These are phyloP conservation scores for Ganoderma lucidum DNA, from an alignment of 1,284 basidiomycete species.

Conservation along the genomic window DNA sequence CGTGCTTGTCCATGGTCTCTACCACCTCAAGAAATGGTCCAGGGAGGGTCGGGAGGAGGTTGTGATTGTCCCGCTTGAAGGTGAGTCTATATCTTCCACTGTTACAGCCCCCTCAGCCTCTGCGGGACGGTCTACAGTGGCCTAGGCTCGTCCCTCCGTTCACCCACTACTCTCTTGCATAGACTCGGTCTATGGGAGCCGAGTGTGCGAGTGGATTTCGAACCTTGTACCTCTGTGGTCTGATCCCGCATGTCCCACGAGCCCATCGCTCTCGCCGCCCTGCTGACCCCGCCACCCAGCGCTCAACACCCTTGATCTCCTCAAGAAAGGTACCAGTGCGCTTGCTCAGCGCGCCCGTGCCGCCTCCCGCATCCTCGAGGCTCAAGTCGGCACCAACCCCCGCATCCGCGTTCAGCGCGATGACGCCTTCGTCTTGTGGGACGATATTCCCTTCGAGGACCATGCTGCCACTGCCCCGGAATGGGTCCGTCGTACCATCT, in stretches of 20 bases:
- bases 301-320: slow-evolving; percentile 90
- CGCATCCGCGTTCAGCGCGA: slow-evolving; percentile 82
- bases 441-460: slow-evolving; percentile 61
- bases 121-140: background rate
- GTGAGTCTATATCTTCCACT: slow-evolving; percentile 52
- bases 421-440: slow-evolving; percentile 82
- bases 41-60: slow-evolving; percentile 73
- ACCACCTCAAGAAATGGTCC: slow-evolving; percentile 85
- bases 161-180: background rate
- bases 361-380: slow-evolving; percentile 83
- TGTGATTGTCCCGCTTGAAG: slow-evolving; percentile 88
- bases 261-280: background rate
- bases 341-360: slow-evolving; percentile 85
- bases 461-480: slow-evolving; percentile 62
- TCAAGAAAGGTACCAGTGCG: slow-evolving; percentile 87
- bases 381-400: slow-evolving; percentile 80
- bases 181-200: background rate
- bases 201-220: background rate
- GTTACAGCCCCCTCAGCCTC: background rate
- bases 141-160: background rate
- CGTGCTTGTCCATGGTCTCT: slow-evolving; percentile 85
- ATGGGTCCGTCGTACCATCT: slow-evolving; percentile 83
- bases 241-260: background rate
- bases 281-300: slow-evolving; percentile 53
- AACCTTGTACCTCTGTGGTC: background rate